Conservation (phyloP, 2,329 filamentous ascomycete genomes). For the Diaporthe sp. region DNA sequence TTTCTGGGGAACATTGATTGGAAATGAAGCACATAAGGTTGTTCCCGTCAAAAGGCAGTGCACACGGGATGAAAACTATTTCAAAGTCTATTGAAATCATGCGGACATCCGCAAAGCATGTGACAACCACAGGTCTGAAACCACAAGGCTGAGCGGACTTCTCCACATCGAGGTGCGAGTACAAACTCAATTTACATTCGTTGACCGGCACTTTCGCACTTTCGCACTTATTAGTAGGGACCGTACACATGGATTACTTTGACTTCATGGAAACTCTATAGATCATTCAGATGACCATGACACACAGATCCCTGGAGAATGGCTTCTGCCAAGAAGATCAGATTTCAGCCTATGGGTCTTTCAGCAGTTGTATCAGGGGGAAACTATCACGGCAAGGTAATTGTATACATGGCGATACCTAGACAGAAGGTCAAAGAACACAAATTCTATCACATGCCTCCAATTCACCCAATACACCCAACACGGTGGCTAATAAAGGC, state of each 20-base stretch:
- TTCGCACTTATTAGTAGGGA: not conserved
- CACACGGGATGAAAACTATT: not conserved
- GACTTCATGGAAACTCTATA: not conserved
- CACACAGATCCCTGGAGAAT: not conserved
- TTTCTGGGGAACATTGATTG: not conserved
- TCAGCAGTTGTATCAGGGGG: not conserved
- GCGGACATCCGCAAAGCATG: not conserved
- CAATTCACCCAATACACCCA: not conserved
- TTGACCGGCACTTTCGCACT: not conserved
- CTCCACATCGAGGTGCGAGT: not conserved
- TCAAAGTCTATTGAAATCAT: not conserved
- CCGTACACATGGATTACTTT: not conserved
- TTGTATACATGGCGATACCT: not conserved
- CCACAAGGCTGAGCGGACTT: not conserved
- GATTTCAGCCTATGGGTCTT: not conserved
- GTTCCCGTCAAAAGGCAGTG: not conserved
- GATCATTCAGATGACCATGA: not conserved
- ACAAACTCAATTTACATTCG: not conserved
- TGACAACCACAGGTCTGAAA: not conserved
- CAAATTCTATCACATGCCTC: not conserved
- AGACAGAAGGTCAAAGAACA: not conserved
- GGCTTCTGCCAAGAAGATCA: not conserved
- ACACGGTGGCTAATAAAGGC: not conserved
- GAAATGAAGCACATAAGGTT: conserved; percentile 1
- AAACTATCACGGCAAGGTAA: not conserved